Conservation (phyloP, 352 stramenopile genomes). For the Pythium guiyangense region DNA sequence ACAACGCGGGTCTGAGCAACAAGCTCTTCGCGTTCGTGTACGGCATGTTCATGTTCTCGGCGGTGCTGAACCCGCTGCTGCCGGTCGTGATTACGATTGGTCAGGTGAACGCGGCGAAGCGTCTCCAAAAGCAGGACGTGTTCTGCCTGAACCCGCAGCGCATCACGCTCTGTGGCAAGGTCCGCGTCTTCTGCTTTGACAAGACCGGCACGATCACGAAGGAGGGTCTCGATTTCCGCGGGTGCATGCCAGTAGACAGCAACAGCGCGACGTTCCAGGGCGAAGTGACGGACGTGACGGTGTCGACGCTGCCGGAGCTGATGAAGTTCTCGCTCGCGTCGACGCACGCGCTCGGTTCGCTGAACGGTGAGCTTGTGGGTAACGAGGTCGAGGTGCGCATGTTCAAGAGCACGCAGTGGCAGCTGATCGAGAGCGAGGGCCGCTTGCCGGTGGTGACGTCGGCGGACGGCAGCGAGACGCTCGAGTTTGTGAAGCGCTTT, state of each 20-base stretch:
- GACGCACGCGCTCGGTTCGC: conserved; percentile 76
- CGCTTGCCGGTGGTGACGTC: conserved; percentile 40
- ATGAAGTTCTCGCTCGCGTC: conserved; percentile 73
- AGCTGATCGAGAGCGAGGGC: conserved; percentile 48
- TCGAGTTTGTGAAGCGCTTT: conserved; percentile 87
- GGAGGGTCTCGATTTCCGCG: conserved; percentile 83
- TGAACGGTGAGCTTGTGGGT: conserved; percentile 73
- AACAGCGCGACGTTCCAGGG: conserved; percentile 31
- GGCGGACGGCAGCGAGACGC: conserved; percentile 27
- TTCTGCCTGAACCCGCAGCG: conserved; percentile 80
- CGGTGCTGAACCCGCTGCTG: conserved; percentile 78
- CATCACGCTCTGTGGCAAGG: conserved; percentile 88
- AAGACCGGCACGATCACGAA: conserved; percentile 92
- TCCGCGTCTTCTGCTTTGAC: conserved; percentile 89
- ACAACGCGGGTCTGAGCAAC: conserved; percentile 66
- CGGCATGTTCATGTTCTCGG: conserved; percentile 78
- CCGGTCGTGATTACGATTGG: conserved; percentile 88
- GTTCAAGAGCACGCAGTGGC: conserved; percentile 75
- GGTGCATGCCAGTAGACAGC: conserved; percentile 39
- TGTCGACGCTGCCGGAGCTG: conserved; percentile 22
- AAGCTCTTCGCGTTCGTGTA: conserved; percentile 65
- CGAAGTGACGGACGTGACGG: conserved; percentile 60
- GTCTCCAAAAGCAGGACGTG: conserved; percentile 67
- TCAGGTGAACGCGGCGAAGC: conserved; percentile 81
- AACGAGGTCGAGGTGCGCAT: conserved; percentile 89